phyloP scores from a whole-genome alignment of 345 rosid genomes.

The Citrus inodora region DNA sequence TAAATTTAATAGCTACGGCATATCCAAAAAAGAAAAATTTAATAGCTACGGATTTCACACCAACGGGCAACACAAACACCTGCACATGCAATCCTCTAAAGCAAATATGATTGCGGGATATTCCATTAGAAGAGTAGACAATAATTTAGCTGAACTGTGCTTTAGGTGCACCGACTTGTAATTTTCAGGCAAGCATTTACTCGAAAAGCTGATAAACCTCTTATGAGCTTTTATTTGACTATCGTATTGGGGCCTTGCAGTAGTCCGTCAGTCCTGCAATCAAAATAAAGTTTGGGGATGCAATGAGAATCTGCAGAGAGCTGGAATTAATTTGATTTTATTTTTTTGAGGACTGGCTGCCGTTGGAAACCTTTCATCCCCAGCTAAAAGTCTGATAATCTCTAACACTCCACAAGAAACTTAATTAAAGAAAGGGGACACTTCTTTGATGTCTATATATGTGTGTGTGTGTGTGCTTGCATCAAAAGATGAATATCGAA shows the following conservation, averaged over 20 bases:
- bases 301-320: neutral
- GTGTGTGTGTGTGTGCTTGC: too few species aligned
- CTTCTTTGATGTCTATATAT: too few species aligned
- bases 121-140: neutral
- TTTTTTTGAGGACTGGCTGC: neutral
- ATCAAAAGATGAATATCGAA: too few species aligned
- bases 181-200: neutral
- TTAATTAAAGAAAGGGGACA: neutral
- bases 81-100: neutral
- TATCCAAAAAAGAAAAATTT: too few species aligned
- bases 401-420: neutral
- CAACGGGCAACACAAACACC: neutral
- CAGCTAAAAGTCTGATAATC: neutral
- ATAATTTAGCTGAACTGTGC: neutral
- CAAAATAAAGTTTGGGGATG: neutral
- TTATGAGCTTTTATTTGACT: too few species aligned
- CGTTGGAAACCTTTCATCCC: neutral
- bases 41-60: neutral
- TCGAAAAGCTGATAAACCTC: neutral
- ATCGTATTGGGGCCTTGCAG: neutral
- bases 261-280: neutral
- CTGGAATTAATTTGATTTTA: neutral
- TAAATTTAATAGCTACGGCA: neutral
- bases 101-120: neutral
- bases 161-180: neutral